Evolutionary conservation across 129 eudicot genomes (phyloP), one percentile per base, ranked within the genome.

Genomic region (Smallanthus sonchifolius): DNA sequence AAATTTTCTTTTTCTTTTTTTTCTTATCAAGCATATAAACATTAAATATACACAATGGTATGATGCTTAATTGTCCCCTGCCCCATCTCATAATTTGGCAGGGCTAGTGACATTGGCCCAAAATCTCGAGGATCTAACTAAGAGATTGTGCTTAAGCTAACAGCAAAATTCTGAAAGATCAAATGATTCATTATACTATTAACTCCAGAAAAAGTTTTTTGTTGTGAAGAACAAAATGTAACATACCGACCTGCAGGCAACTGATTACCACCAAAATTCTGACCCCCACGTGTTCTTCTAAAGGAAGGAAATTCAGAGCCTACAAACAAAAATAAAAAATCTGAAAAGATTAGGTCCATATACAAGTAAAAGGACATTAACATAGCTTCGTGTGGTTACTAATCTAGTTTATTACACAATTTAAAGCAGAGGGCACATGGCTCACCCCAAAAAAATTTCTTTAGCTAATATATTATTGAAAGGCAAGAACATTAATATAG

Each of bases 221-320:
- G 34, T 17, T 49, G 70, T 56, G 69, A 77, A 48, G 68, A 64
- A 75, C 55, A 36, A 10, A n/a, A 35, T 4, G 47, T 52, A 67
- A 59, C 61, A 47, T 79, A 82, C 78, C 56, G 40, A 86, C 95
- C 87, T 84, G 75, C 14, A 49, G 90, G 36, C 67, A 84, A 62
- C 63, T 70, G 86, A 68, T 70, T 76, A 75, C 67, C 72, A 67
- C 83, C 76, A 20, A 19, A 62, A 74, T 59, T 71, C 35, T 60
- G 83, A 60, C 78, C 65, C 70, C 73, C 83, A 48, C 70, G 82
- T 54, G 77, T 59, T 71, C 84, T 86, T 79, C 92, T 81, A 48
- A 81, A 74, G 38, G 89, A 76, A 76, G 92, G 85, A 73, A 87
- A 68, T 35, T 72, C 57, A 40, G 87, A 69, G 47, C 85, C 90